phyloP scores from a whole-genome alignment of 2,329 filamentous ascomycete genomes.

The Aspergillus chevalieri region DNA sequence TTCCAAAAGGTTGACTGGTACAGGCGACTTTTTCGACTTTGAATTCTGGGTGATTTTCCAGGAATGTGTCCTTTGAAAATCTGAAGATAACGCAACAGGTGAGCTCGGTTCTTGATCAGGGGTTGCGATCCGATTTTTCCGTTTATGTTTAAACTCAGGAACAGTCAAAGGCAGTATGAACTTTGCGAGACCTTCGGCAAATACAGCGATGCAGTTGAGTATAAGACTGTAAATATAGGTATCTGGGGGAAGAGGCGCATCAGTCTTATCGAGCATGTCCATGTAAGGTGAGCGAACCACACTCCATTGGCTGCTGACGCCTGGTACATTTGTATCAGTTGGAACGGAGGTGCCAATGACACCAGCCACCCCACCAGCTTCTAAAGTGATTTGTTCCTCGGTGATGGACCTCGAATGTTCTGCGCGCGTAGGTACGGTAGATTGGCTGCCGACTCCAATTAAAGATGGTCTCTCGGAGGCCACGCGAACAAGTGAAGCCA shows the following conservation, averaged over 20 bases:
- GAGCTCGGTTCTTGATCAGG: conserved; percentile 33
- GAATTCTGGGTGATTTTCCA: conserved; percentile 17
- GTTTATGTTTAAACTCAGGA: conserved; percentile 58
- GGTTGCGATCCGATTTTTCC: conserved; percentile 31
- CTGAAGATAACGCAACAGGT: conserved; percentile 17
- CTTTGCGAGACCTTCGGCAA: conserved; percentile 88
- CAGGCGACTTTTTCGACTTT: conserved; percentile 21
- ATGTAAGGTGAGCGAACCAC: conserved; percentile 79
- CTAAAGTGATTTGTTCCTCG: conserved; percentile 78
- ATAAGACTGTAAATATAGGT: conserved; percentile 91
- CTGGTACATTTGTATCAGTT: conserved; percentile 60
- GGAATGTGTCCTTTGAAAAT: conserved; percentile 26
- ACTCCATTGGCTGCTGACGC: conserved; percentile 90
- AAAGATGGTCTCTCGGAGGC: conserved; percentile 84
- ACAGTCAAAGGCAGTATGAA: conserved; percentile 89
- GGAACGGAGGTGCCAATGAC: conserved; percentile 71
- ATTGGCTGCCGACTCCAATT: conserved; percentile 85
- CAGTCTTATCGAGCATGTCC: conserved; percentile 88
- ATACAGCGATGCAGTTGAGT: conserved; percentile 77
- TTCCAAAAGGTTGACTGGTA: conserved; percentile 73
- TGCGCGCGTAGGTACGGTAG: conserved; percentile 66
- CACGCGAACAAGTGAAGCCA: conserved; percentile 82
- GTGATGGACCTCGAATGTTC: conserved; percentile 52
- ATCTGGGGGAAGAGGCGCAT: conserved; percentile 75
- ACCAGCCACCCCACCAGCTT: conserved; percentile 79